Evolutionary conservation across 2,329 filamentous ascomycete genomes (phyloP).

Genomic region (Helminthosporium solani): DNA sequence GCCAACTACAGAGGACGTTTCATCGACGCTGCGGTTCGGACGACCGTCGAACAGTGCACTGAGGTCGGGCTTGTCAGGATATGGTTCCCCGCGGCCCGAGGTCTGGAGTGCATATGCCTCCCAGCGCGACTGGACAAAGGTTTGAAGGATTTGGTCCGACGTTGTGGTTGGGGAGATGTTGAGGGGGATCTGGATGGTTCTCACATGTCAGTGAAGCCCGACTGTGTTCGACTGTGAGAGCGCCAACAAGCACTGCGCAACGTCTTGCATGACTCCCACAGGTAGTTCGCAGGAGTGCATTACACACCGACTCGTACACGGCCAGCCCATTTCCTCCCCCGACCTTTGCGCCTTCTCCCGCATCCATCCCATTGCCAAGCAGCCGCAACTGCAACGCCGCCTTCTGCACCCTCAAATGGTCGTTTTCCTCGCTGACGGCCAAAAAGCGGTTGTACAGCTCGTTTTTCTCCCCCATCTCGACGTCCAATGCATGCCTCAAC

Average conservation of each 20-base stretch:
- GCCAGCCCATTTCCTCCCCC: not conserved
- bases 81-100: conserved; percentile 10
- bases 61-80: conserved; percentile 20
- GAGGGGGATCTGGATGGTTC: conserved; percentile 13
- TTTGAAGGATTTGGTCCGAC: conserved; percentile 25
- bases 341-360: not conserved
- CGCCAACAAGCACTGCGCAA: too few species aligned
- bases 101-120: conserved; percentile 19
- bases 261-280: too few species aligned
- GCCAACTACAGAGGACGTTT: conserved; percentile 13
- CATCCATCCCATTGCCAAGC: conserved; percentile 15
- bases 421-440: conserved; percentile 21
- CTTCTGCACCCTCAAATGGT: conserved; percentile 23
- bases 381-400: conserved; percentile 22
- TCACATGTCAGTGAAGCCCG: too few species aligned
- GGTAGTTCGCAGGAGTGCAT: too few species aligned
- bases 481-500: conserved; percentile 17
- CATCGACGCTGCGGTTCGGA: conserved; percentile 20
- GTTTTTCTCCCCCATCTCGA: conserved; percentile 13
- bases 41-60: conserved; percentile 17
- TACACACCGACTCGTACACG: conserved; percentile 11
- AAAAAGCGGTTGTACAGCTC: conserved; percentile 18
- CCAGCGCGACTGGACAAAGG: conserved; percentile 20
- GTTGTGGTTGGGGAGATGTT: conserved; percentile 22
- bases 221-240: too few species aligned